Percentiles rank a stretch among this genome's conserved stretches.
These are phyloP conservation scores for Alternaria brassicicola DNA, from an alignment of 2,329 filamentous ascomycete genomes.

Conservation along the genomic window DNA sequence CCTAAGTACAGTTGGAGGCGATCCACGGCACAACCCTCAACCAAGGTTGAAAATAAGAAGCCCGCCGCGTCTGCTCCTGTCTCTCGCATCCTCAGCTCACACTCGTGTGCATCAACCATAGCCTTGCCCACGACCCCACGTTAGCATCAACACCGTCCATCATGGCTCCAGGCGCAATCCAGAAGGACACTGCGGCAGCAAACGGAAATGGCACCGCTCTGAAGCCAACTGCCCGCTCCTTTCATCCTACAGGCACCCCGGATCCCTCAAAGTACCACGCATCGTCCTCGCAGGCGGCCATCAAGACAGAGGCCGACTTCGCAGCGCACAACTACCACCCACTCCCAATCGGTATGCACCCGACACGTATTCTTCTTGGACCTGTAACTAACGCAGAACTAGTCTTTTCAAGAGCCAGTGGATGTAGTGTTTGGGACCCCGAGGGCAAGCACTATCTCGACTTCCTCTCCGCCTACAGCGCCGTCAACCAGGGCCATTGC, in stretches of 20 bases:
- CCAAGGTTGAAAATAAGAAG: conserved; percentile 30
- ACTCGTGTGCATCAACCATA: conserved; percentile 5
- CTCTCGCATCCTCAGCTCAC: conserved; percentile 8
- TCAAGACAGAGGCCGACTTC: conserved; percentile 78
- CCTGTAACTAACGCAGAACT: conserved; percentile 14
- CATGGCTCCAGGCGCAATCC: conserved; percentile 47
- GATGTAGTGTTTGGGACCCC: conserved; percentile 93
- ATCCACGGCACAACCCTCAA: conserved; percentile 29
- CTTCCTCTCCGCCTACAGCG: conserved; percentile 97
- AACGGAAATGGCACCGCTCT: conserved; percentile 36
- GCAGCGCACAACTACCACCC: conserved; percentile 99
- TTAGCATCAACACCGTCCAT: conserved; percentile 17
- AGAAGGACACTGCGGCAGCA: conserved; percentile 29
- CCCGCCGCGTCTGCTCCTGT: conserved; percentile 5
- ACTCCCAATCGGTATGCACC: conserved; percentile 72
- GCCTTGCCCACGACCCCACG: conserved; percentile 25
- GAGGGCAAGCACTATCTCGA: conserved; percentile 92
- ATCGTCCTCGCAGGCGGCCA: conserved; percentile 77
- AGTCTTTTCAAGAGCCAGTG: conserved; percentile 78
- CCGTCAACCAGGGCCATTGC: conserved; percentile 97
- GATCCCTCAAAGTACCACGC: conserved; percentile 68
- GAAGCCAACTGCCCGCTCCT: conserved; percentile 48
- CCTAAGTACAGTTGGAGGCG: conserved; percentile 36
- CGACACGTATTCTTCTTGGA: not conserved
- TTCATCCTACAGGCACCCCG: conserved; percentile 47